Conservation (phyloP, 2,329 filamentous ascomycete genomes). For the Fusarium luffae region DNA sequence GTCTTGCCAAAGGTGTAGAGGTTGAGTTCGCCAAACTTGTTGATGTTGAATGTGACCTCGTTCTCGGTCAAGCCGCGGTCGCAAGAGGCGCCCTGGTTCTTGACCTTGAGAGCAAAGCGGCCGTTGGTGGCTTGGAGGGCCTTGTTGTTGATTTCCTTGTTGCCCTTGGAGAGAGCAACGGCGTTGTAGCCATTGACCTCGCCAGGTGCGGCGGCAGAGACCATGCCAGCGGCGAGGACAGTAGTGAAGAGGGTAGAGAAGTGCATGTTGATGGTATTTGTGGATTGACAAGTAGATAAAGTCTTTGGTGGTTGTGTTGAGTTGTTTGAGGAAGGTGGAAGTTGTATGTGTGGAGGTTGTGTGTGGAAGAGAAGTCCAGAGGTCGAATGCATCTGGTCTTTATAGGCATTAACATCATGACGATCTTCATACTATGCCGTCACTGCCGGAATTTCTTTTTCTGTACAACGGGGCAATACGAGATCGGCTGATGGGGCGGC, state of each 20-base stretch:
- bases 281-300: neutral
- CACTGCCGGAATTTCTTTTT: neutral
- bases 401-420: neutral
- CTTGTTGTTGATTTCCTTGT: slow-evolving; percentile 57
- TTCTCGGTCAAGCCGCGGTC: slow-evolving; percentile 40
- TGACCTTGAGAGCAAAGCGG: slow-evolving; percentile 57
- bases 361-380: neutral
- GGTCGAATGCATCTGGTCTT: neutral
- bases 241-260: slow-evolving; percentile 41
- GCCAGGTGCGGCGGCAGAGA: slow-evolving; percentile 30
- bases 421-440: neutral
- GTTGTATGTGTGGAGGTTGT: neutral
- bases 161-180: slow-evolving; percentile 61
- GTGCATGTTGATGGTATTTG: slow-evolving; percentile 42
- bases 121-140: slow-evolving; percentile 57
- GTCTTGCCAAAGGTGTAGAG: slow-evolving; percentile 56
- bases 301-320: neutral
- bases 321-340: neutral
- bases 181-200: slow-evolving; percentile 57
- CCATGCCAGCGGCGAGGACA: slow-evolving; percentile 43
- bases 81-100: slow-evolving; percentile 62
- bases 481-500: neutral
- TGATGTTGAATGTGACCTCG: slow-evolving; percentile 61
- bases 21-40: slow-evolving; percentile 55
- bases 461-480: neutral